Conservation (phyloP, 805 yeast genomes). For the Nakazawaea laoshanensis region DNA sequence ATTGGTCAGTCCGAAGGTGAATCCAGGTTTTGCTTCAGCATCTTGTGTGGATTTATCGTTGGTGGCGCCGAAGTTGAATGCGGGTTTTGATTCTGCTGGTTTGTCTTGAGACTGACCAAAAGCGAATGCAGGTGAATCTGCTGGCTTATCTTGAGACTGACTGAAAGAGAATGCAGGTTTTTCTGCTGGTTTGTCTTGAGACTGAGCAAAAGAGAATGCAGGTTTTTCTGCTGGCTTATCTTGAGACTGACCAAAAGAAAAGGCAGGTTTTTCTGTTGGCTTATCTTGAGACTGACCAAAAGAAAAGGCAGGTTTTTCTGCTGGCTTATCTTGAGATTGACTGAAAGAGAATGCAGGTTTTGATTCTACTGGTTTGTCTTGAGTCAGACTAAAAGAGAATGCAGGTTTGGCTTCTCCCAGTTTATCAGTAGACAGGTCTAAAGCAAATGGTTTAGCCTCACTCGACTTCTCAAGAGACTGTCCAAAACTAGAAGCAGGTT, state of each 20-base stretch:
- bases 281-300: conserved; percentile 1
- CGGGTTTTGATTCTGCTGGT: background rate
- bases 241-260: conserved; percentile 3
- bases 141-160: background rate
- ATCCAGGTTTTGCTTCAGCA: no score
- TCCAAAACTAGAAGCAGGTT: no score
- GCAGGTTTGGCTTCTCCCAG: background rate
- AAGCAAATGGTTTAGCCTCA: no score
- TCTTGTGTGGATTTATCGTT: no score
- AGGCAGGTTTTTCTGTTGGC: conserved; percentile 3
- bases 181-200: background rate
- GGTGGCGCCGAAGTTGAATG: conserved; percentile 3
- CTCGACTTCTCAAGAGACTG: no score
- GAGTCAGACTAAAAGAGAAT: background rate
- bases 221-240: background rate
- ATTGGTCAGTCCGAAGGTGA: no score
- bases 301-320: conserved; percentile 4
- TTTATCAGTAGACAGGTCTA: background rate
- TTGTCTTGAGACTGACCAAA: background rate
- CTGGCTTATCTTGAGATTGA: background rate
- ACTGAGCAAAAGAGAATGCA: conserved; percentile 1
- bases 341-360: background rate
- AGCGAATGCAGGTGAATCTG: conserved; percentile 1
- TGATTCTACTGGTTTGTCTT: background rate
- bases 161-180: conserved; percentile 4